Evolutionary conservation across 768 basidiomycete species (phyloP), one percentile per base, ranked within the genome.

Genomic region (Steccherinum ochraceum): DNA sequence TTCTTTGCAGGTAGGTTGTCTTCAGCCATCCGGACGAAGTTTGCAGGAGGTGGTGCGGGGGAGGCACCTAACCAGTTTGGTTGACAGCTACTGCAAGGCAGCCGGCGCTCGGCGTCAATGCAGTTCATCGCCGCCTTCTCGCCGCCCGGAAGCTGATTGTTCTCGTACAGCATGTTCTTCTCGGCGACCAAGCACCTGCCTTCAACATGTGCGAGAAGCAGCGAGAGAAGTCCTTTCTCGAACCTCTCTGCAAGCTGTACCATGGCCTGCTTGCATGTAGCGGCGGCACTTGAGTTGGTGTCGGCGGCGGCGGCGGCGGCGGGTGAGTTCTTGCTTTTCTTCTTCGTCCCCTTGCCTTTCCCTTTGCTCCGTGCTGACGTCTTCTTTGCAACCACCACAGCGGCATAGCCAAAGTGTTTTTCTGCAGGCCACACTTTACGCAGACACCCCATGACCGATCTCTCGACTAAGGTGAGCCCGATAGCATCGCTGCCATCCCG

Each of bases 401-500:
- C 3, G 5, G 7, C 7, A 21, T 7, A 35, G 7, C 30, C 30
- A 35, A 35, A 35, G 30, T 7, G 30, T 16, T 35, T 35, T 16
- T 35, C 30, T 35, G 30, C 30, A 7, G 30, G 30, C 30, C 30
- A 35, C 30, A 35, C 30, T 16, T 35, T 35, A 7, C 30, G 7
- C 7, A 35, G 7, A 35, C 7, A 7, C 1, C 1, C 40, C 16
- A 54, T 13, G 1, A 26, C 16, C 13, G 21, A 4, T 18, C 26
- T n/a, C 18, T 54, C 53, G 30, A 54, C 40, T 3, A 45, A 46
- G 5, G 49, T 54, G 18, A 20, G 19, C 3, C 48, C 49, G 2
- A 12, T 5, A 2, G 35, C 53, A 2, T 40, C 19, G 13, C 19
- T 40, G 4, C 16, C 18, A 26, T 50, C 39, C 4, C 49, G 42